Evolutionary conservation across 352 stramenopile species (phyloP), one percentile per base, ranked within the genome.

Genomic region (Phytophthora megakarya): DNA sequence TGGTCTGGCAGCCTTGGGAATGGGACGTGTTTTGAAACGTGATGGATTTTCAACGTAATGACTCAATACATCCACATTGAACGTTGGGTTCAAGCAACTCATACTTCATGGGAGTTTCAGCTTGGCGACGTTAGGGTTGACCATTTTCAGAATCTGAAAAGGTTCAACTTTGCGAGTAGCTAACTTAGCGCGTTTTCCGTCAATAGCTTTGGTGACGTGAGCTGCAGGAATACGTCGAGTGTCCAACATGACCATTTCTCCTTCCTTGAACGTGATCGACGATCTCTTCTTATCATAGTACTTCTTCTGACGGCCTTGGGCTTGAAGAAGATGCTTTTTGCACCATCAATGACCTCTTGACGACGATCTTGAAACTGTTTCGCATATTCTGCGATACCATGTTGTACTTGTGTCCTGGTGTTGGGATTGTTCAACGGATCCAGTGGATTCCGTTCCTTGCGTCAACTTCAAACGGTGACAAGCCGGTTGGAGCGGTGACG

Each of bases 261-360:
- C 26, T 18, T 23, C 22, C 6, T 30, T 32, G 26, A 32, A 32
- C n/a, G n/a, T n/a, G n/a, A n/a, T n/a, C n/a, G n/a, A n/a, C n/a
- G n/a, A n/a, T 26, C 3, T 23, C 39, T 50, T 64, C n/a, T 56
- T 49, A 25, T 57, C 35, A 8, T 57, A 50, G 23, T 51, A 50
- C 23, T 55, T 63, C 28, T 55, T 56, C 8, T 63, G 44, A 48
- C 35, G 37, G 26, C 51, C 35, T 57, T 64, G 56, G 23, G 56
- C 55, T 43, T 54, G 5, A 8, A 3, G 1, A 53, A 42, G 22
- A 13, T 1, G 16, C 28, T 47, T 40, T 54, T 53, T 22, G 43
- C 43, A 18, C 47, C 9, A 3, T 38, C 46, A 28, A 58, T 59
- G 21, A 59, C 60, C 11, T 60, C 21, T 44, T 66, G 45, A 25